These are phyloP conservation scores for Pholiota conissans DNA, from an alignment of 768 basidiomycete genomes.

Conservation along the genomic window DNA sequence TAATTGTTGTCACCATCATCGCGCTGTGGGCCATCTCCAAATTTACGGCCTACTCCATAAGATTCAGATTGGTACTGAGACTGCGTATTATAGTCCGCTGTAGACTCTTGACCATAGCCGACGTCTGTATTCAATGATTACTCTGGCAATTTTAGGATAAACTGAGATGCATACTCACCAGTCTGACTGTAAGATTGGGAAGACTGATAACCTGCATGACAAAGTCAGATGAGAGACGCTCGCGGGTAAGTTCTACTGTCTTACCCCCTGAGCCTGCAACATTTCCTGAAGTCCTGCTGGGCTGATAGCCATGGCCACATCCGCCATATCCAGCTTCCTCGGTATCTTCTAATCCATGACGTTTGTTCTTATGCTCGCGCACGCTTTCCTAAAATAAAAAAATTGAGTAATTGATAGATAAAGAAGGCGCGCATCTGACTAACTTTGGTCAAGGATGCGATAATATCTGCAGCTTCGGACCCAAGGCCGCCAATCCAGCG, in stretches of 20 bases:
- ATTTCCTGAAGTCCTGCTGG: slow-evolving; percentile 1
- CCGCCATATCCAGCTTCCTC: slow-evolving; percentile 42
- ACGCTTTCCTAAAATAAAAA: slow-evolving; percentile 46
- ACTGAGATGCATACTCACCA: not conserved
- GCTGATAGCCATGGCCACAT: slow-evolving; percentile 25
- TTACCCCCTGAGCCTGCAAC: not conserved
- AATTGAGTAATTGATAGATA: not conserved
- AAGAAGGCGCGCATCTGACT: not conserved
- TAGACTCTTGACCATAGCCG: not conserved
- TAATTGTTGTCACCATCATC: slow-evolving; percentile 9
- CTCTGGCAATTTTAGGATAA: not conserved
- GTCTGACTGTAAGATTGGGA: not conserved
- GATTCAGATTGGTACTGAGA: not conserved
- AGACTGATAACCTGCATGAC: not conserved
- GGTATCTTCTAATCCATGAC: slow-evolving; percentile 47
- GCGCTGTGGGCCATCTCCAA: slow-evolving; percentile 8
- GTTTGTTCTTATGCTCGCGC: slow-evolving; percentile 55
- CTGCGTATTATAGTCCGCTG: not conserved
- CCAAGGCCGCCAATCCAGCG: slow-evolving; percentile 52
- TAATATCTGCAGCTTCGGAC: slow-evolving; percentile 42
- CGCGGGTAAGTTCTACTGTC: not conserved
- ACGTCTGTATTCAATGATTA: not conserved
- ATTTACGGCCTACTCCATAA: not conserved
- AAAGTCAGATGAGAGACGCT: not conserved
- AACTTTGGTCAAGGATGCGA: slow-evolving; percentile 56